Evolutionary conservation across 768 basidiomycete genomes (phyloP), one percentile per base, ranked within the genome.

Genomic region (Tubosaeta sp.): DNA sequence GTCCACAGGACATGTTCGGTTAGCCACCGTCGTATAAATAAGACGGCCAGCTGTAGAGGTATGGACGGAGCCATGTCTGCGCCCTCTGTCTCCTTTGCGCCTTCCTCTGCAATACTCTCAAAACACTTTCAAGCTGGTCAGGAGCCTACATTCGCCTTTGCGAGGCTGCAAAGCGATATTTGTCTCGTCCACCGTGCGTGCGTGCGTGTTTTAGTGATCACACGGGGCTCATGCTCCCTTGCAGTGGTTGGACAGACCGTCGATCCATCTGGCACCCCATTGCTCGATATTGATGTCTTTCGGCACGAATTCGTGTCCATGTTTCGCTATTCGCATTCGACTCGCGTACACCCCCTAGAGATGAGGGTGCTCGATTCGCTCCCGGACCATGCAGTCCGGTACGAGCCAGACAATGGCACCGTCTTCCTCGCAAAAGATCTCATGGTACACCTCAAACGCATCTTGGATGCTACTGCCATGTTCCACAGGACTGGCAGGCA

Each of bases 251-350:
- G 58, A 43, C 61, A 52, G 55, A 49, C 66, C 26, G 27, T 48
- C 7, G 60, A 64, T 38, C 13, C 56, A 4, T 60, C 55, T 4
- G 52, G 54, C 2, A 46, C 56, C 1, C 49, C 56, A 10, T 25
- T 52, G n/a, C 48, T 68, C 19, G 59, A 63, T 31, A 47, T 71
- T 1, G 55, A 63, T 29, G 37, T 70, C 46, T 70, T 70, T 52
- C 58, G 61, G 16, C 81, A 84, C 61, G 83, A 84, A 65, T 83
- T 83, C 56, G 78, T 79, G 64, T 78, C 79, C 57, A 85, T 85
- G 47, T 85, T 84, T 59, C 81, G 83, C 35, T 77, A 80, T 51
- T 68, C 68, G 1, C 77, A 84, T 54, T 77, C 80, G 12, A 57
- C 73, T 2, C 74, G 80, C 17, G 46, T 70, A 0, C 61, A 59